Conservation (phyloP, 2,329 filamentous ascomycete genomes). For the Alternaria alternata region DNA sequence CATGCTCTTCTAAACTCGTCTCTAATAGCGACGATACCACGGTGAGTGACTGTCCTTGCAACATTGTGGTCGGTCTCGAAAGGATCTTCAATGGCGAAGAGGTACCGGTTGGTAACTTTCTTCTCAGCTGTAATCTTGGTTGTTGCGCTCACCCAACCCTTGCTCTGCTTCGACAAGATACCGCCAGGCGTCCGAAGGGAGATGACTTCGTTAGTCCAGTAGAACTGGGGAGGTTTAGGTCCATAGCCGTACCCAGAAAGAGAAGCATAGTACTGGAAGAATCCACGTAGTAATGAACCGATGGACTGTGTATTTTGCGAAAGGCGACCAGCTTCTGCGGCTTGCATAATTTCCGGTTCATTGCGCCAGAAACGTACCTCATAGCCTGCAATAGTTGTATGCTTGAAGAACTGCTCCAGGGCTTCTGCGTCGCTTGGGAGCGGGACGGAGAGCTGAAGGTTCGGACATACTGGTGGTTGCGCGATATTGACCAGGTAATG, state of each 20-base stretch:
- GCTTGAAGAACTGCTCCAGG: constrained; percentile 51
- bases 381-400: constrained; percentile 66
- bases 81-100: constrained; percentile 91
- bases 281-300: constrained; percentile 77
- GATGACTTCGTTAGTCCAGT: constrained; percentile 82
- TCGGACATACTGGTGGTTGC: constrained; percentile 81
- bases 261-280: constrained; percentile 87
- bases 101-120: constrained; percentile 79
- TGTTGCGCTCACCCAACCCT: constrained; percentile 87
- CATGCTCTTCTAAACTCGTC: constrained; percentile 86
- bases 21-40: constrained; percentile 80
- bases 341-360: constrained; percentile 70
- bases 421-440: constrained; percentile 20
- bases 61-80: constrained; percentile 91
- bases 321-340: constrained; percentile 66
- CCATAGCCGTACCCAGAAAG: constrained; percentile 46
- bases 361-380: constrained; percentile 81
- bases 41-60: constrained; percentile 82
- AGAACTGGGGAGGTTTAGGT: constrained; percentile 66
- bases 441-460: constrained; percentile 70
- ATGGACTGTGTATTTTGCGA: constrained; percentile 74
- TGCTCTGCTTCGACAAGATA: constrained; percentile 74
- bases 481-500: constrained; percentile 89
- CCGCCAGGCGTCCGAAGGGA: constrained; percentile 78
- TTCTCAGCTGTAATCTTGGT: constrained; percentile 69